Percentiles rank a stretch among this genome's conserved stretches.
phyloP scores from a whole-genome alignment of 202 grass and related monocot species.

The Bolboschoenoplectus hybrid region DNA sequence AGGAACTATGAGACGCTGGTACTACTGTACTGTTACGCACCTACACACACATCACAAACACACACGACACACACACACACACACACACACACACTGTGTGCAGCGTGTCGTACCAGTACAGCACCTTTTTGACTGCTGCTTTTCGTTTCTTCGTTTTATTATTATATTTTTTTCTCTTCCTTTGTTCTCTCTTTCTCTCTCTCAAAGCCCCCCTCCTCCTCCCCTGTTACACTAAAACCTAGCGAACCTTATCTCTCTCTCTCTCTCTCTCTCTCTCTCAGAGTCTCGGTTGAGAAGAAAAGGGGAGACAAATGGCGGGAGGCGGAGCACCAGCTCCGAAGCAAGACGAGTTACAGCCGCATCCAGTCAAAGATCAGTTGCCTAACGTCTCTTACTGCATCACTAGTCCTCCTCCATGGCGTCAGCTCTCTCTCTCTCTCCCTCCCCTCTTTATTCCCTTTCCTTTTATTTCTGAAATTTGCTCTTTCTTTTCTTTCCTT shows the following conservation, averaged over 20 bases:
- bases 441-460: neutral
- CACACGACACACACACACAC: too few species aligned
- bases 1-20: too few species aligned
- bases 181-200: neutral
- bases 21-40: too few species aligned
- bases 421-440: constrained; percentile 41
- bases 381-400: constrained; percentile 87
- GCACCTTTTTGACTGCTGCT: constrained; percentile 33
- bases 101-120: neutral
- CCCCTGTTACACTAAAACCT: neutral
- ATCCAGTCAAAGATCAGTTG: constrained; percentile 94
- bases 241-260: constrained; percentile 1
- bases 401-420: constrained; percentile 97
- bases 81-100: too few species aligned
- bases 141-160: neutral
- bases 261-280: neutral
- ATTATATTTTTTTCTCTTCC: neutral
- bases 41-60: too few species aligned
- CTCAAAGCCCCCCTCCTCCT: neutral
- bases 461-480: neutral
- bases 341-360: constrained; percentile 91
- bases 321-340: constrained; percentile 69
- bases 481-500: neutral
- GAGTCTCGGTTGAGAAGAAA: too few species aligned
- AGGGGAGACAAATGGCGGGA: constrained; percentile 17